Evolutionary conservation across 495 filamentous ascomycete genomes (phyloP).

Genomic region (Xylaria castorea): DNA sequence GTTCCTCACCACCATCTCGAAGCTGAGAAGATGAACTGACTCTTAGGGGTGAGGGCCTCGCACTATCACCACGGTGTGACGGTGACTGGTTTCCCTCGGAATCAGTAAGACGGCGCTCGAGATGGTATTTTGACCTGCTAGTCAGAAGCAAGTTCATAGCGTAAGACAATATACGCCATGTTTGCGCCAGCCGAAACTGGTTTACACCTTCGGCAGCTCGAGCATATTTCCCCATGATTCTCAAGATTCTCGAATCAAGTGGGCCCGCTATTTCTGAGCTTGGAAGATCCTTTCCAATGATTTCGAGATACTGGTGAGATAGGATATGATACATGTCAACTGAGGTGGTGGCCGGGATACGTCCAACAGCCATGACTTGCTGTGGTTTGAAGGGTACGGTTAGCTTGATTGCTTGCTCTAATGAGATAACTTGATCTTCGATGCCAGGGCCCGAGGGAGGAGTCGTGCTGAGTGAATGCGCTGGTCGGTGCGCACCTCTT

Average conservation of each 20-base stretch:
- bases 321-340: conserved; percentile 64
- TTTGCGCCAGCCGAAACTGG: conserved; percentile 71
- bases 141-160: conserved; percentile 66
- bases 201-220: conserved; percentile 63
- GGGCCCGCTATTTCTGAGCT: conserved; percentile 34
- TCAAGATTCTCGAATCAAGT: conserved; percentile 51
- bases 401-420: conserved; percentile 68
- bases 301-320: conserved; percentile 63
- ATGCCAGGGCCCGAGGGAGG: conserved; percentile 61
- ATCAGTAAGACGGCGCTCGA: conserved; percentile 46
- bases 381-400: conserved; percentile 60
- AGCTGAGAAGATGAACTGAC: conserved; percentile 25
- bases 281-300: conserved; percentile 50
- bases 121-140: conserved; percentile 63
- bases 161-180: conserved; percentile 73
- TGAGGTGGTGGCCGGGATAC: conserved; percentile 62
- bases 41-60: conserved; percentile 17
- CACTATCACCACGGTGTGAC: conserved; percentile 7
- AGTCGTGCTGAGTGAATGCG: conserved; percentile 57
- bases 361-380: conserved; percentile 68
- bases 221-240: conserved; percentile 68
- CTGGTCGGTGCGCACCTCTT: conserved; percentile 46
- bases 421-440: conserved; percentile 58
- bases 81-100: neutral
- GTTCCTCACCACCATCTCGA: conserved; percentile 39